Evolutionary conservation across 805 yeast species (phyloP).

Genomic region (Pichia californica): DNA sequence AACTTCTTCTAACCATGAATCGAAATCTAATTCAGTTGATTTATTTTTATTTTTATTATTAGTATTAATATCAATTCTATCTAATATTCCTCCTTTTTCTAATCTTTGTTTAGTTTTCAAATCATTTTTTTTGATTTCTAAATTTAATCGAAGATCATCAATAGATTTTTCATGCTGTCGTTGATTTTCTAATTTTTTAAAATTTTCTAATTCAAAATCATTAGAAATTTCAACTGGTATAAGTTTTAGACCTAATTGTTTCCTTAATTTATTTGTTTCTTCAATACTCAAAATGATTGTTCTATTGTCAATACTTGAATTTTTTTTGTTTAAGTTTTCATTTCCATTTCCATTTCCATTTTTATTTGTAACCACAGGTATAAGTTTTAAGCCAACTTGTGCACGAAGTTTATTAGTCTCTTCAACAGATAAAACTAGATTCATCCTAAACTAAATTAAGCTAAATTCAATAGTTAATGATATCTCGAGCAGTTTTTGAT

Average conservation of each 20-base stretch:
- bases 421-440: conserved; percentile 29
- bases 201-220: conserved; percentile 33
- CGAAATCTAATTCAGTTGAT: conserved; percentile 23
- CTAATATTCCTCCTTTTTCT: conserved; percentile 23
- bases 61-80: conserved; percentile 18
- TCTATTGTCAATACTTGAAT: conserved; percentile 11
- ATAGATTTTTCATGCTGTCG: conserved; percentile 28
- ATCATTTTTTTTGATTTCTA: conserved; percentile 13
- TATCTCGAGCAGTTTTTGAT: no score
- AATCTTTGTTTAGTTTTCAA: conserved; percentile 19
- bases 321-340: conserved; percentile 12
- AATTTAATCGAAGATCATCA: conserved; percentile 16
- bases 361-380: no score
- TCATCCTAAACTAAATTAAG: conserved; percentile 1
- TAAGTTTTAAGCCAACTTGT: conserved; percentile 36
- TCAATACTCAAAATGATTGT: conserved; percentile 29
- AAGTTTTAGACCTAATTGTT: conserved; percentile 37
- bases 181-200: conserved; percentile 28
- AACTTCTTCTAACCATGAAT: conserved; percentile 30
- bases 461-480: no score
- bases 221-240: conserved; percentile 35
- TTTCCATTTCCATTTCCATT: no score
- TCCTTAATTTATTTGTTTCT: conserved; percentile 42
- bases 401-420: conserved; percentile 43
- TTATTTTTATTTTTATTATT: conserved; percentile 26